Base-by-base conservation (phyloP, 371 early-diverging fungal species). In the Mortierella sp. region DNA sequence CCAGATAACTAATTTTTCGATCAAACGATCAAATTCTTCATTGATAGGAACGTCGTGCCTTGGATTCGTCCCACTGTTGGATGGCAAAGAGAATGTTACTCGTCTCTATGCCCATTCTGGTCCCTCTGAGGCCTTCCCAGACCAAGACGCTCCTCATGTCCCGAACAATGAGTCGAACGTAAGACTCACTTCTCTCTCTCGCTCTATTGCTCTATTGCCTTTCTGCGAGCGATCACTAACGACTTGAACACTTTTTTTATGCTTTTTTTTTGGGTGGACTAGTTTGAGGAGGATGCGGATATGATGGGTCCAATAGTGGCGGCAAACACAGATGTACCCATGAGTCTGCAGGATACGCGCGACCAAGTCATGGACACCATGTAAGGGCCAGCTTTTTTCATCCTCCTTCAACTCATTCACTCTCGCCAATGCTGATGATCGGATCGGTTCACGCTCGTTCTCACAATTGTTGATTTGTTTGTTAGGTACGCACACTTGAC, bases 81-180 rank as follows among this genome's bases (percentile, higher is more conserved):
- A 83, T 24, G 83, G 83, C 24, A 68, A 83, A 29, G 83, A 83
- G 22, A 83, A 78, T 26, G 8, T 76, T 14, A 52, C 50, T 3
- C 68, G 68, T 8, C 71, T 81, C 3, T 81, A 81, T 39, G 66
- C 74, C n/a, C 61, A 39, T 16, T 44, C 61, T 0, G 39, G 16
- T 2, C 11, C 31, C 0, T 6, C 5, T 19, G 48, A 53, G 8
- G 4, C 24, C 26, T 4, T 55, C 3, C 0, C 4, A 7, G 44
- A 24, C 11, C 50, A 71, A 40, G 64, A 61, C 22, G 50, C 4
- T 7, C 22, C 7, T 1, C 44, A 4, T 10, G 76, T 64, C 43
- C 71, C 50, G 2, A 29, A 26, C 4, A 7, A 34, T 1, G 71
- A 58, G 26, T 19, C 48, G 6, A 37, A 29, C 29, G 73, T 72